A percentile compares a stretch with the other conserved stretches of the same genome.
Conservation (phyloP, 2,329 filamentous ascomycete genomes). For the Ascochyta lentis region DNA sequence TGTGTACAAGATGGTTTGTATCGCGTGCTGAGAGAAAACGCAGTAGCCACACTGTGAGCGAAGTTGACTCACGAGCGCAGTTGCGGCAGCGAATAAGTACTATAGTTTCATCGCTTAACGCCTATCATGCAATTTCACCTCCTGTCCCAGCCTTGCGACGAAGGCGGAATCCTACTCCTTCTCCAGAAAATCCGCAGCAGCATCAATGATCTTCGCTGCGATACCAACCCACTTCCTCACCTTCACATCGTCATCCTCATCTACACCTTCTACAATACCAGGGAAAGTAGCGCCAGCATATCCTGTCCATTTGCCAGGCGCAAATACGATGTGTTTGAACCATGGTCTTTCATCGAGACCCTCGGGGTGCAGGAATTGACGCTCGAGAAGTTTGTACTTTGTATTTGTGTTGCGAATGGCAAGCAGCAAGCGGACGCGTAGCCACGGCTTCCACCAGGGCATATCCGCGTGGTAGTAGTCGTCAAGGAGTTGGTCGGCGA, state of each 20-base stretch:
- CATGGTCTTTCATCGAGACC: constrained; percentile 81
- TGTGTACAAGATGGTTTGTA: too few species aligned
- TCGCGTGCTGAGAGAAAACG: too few species aligned
- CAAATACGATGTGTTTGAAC: constrained; percentile 97
- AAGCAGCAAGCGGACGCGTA: constrained; percentile 68
- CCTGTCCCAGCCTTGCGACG: too few species aligned
- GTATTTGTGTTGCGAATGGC: constrained; percentile 73
- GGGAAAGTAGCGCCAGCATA: constrained; percentile 78
- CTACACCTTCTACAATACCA: constrained; percentile 68
- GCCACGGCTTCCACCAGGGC: constrained; percentile 81
- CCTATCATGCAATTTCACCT: neutral
- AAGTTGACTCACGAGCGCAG: too few species aligned
- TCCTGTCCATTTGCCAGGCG: constrained; percentile 88
- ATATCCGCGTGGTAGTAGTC: constrained; percentile 58
- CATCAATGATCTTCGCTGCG: constrained; percentile 44
- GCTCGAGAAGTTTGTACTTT: constrained; percentile 84
- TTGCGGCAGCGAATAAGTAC: neutral
- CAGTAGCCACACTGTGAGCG: too few species aligned
- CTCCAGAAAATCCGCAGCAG: constrained; percentile 46
- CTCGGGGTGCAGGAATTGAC: constrained; percentile 75
- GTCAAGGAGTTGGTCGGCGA: constrained; percentile 55
- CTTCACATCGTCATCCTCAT: constrained; percentile 53
- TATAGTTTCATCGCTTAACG: neutral
- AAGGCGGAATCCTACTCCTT: constrained; percentile 10
- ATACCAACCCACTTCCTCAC: constrained; percentile 54